Evolutionary conservation across 192 early-diverging fungal genomes (phyloP).

Genomic region (Helicostylum pulchrum): DNA sequence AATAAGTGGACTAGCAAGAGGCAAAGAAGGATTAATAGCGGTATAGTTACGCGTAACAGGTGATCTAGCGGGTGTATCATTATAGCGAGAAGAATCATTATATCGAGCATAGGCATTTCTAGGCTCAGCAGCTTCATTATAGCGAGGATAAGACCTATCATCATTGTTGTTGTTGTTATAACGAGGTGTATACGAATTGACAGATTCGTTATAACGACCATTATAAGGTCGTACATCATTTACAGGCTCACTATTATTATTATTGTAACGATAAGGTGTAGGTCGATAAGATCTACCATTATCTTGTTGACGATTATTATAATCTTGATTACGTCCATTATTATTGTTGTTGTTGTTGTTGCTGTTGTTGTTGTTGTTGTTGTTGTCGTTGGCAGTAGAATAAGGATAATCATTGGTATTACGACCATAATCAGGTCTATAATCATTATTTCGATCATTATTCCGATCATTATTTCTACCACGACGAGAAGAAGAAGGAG

Average conservation of each 20-base stretch:
- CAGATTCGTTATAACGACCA: too few species aligned
- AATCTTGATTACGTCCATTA: not conserved
- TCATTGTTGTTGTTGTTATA: too few species aligned
- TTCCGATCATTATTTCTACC: constrained; percentile 2
- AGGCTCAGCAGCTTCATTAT: too few species aligned
- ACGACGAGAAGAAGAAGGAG: not conserved
- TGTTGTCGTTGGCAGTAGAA: not conserved
- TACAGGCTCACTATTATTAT: too few species aligned
- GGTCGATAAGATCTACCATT: not conserved
- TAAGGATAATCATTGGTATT: not conserved
- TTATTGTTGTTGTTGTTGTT: not conserved
- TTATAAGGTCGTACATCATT: too few species aligned
- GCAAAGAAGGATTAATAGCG: too few species aligned
- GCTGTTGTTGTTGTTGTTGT: not conserved
- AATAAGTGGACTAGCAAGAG: too few species aligned
- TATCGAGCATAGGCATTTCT: not conserved
- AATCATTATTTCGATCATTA: constrained; percentile 6
- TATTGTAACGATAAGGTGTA: too few species aligned
- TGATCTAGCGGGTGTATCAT: not conserved
- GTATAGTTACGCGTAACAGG: too few species aligned
- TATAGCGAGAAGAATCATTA: not conserved
- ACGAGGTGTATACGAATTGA: too few species aligned
- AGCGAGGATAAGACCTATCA: too few species aligned
- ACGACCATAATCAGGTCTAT: constrained; percentile 6
- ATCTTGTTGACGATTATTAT: not conserved